phyloP scores from a whole-genome alignment of 768 basidiomycete species.

The Termitomyces sp. region DNA sequence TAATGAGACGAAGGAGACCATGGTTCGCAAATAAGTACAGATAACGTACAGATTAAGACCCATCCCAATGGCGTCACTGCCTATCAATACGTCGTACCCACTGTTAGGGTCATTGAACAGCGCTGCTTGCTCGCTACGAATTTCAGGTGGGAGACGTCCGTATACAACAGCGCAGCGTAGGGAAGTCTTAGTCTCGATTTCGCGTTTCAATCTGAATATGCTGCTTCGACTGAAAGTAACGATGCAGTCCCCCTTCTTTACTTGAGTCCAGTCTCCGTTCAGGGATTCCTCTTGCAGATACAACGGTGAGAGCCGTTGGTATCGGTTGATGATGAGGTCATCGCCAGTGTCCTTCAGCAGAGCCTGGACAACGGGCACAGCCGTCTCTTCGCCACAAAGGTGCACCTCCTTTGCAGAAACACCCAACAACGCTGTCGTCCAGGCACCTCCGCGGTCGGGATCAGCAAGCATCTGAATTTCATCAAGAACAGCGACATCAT shows the following conservation, averaged over 20 bases:
- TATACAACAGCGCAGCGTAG: conserved; percentile 90
- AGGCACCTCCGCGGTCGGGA: conserved; percentile 67
- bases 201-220: conserved; percentile 74
- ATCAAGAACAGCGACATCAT: conserved; percentile 89
- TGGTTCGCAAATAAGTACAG: neutral
- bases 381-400: conserved; percentile 93
- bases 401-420: conserved; percentile 77
- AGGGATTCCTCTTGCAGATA: conserved; percentile 59
- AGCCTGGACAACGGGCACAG: conserved; percentile 68
- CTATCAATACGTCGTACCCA: conserved; percentile 86
- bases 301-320: conserved; percentile 81
- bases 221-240: conserved; percentile 75
- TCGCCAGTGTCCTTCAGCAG: conserved; percentile 79
- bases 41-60: conserved; percentile 85
- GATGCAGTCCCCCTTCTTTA: conserved; percentile 84
- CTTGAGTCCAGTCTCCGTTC: conserved; percentile 47
- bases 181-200: conserved; percentile 65
- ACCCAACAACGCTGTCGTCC: conserved; percentile 81
- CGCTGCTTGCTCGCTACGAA: conserved; percentile 85
- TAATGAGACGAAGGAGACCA: neutral
- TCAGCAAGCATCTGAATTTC: conserved; percentile 97
- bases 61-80: conserved; percentile 96
- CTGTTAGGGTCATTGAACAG: conserved; percentile 84
- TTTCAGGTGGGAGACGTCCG: conserved; percentile 87
- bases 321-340: conserved; percentile 71